phyloP scores from a whole-genome alignment of 2,329 filamentous ascomycete species.

The Volutella citrinella region DNA sequence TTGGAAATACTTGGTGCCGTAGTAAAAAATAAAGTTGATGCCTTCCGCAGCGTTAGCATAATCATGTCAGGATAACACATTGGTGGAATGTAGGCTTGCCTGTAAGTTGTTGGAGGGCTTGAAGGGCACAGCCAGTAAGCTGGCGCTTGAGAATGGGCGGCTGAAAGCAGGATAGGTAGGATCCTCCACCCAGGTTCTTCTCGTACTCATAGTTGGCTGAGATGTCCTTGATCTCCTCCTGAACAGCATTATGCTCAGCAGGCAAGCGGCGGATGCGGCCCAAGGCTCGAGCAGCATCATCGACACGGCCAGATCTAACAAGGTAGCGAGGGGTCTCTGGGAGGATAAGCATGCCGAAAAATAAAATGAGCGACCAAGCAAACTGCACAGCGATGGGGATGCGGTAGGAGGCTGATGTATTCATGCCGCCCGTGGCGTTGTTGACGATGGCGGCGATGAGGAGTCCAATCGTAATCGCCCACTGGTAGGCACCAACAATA shows the following conservation, averaged over 20 bases:
- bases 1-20: conserved; percentile 33
- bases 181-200: conserved; percentile 44
- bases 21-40: conserved; percentile 38
- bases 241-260: conserved; percentile 51
- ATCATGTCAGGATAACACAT: too few relatives aligned
- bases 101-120: conserved; percentile 44
- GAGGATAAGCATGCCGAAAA: conserved; percentile 60
- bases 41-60: too few relatives aligned
- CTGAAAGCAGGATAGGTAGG: conserved; percentile 51
- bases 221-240: conserved; percentile 62
- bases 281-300: conserved; percentile 39
- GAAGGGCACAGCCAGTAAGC: conserved; percentile 61
- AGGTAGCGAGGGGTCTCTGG: conserved; percentile 70
- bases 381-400: conserved; percentile 63
- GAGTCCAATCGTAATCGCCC: conserved; percentile 65
- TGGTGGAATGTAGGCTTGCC: too few relatives aligned
- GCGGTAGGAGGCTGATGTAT: conserved; percentile 57
- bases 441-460: conserved; percentile 63
- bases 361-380: conserved; percentile 63
- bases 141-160: conserved; percentile 51
- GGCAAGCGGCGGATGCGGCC: conserved; percentile 58
- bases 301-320: conserved; percentile 50
- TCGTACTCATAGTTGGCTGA: conserved; percentile 62
- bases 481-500: conserved; percentile 66
- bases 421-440: conserved; percentile 52